Percentiles rank a stretch among this genome's conserved stretches.
These are phyloP conservation scores for Clarkia xantiana DNA, from an alignment of 345 rosid genomes.

Conservation along the genomic window DNA sequence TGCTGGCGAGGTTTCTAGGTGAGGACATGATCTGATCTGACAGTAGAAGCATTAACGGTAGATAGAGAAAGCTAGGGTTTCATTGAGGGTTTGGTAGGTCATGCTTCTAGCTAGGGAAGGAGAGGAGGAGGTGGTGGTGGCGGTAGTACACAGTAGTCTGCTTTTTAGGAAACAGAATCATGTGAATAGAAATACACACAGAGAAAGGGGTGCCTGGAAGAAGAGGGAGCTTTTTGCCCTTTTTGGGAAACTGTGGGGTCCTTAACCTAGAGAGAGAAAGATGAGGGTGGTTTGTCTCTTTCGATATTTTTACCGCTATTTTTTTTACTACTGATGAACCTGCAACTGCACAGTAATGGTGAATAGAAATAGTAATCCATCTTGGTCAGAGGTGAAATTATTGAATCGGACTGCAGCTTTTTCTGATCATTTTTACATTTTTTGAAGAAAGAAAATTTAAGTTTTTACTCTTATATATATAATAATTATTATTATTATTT, in stretches of 20 bases:
- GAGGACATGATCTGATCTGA: slow-evolving; percentile 15
- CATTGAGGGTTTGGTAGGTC: background rate
- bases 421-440: too few relatives aligned
- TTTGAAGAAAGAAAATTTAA: too few relatives aligned
- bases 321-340: background rate
- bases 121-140: background rate
- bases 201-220: background rate
- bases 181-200: slow-evolving; percentile 7
- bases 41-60: slow-evolving; percentile 6
- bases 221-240: background rate
- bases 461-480: too few relatives aligned
- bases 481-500: too few relatives aligned
- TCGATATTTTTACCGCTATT: too few relatives aligned
- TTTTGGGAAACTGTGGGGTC: background rate
- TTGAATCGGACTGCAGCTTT: too few relatives aligned
- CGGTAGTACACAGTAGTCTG: background rate
- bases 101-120: background rate
- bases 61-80: slow-evolving; percentile 2
- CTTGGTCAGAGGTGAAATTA: too few relatives aligned
- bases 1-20: slow-evolving; percentile 35
- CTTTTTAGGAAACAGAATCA: background rate
- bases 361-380: too few relatives aligned
- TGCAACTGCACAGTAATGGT: too few relatives aligned
- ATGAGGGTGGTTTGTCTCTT: background rate
- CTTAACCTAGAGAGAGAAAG: background rate